Conservation (phyloP, 805 yeast genomes). For the Saccharomyces cerevisiae region DNA sequence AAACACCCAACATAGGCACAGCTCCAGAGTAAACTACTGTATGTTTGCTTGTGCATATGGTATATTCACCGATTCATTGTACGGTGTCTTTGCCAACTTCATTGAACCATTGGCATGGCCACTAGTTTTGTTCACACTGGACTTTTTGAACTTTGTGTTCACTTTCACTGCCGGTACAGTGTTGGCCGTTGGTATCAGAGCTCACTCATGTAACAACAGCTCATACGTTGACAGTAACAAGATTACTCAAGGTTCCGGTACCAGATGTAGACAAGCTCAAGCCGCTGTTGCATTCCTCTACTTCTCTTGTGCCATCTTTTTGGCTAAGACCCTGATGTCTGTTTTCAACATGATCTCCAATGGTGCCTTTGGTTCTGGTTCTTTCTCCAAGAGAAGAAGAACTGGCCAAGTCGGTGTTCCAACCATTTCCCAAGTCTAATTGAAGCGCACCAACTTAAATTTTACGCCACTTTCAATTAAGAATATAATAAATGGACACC, state of each 20-base stretch:
- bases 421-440: slow-evolving; percentile 77
- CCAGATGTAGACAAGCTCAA: slow-evolving; percentile 93
- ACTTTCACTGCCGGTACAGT: slow-evolving; percentile 92
- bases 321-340: slow-evolving; percentile 52
- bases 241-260: slow-evolving; percentile 65
- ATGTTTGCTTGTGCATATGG: slow-evolving; percentile 85
- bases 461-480: background rate
- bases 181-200: slow-evolving; percentile 79
- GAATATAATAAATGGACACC: background rate
- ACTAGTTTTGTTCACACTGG: slow-evolving; percentile 58
- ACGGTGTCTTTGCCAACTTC: slow-evolving; percentile 70
- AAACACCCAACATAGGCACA: slow-evolving; percentile 46
- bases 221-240: slow-evolving; percentile 55
- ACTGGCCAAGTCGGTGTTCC: slow-evolving; percentile 75
- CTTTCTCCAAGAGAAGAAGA: slow-evolving; percentile 16
- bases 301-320: slow-evolving; percentile 70
- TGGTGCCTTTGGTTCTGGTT: slow-evolving; percentile 15
- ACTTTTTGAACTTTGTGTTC: slow-evolving; percentile 83
- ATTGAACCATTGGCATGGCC: slow-evolving; percentile 77
- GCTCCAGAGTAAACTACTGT: slow-evolving; percentile 78
- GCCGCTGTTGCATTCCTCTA: slow-evolving; percentile 72
- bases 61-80: slow-evolving; percentile 66
- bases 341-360: slow-evolving; percentile 41
- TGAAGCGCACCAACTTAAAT: background rate
- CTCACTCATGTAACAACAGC: slow-evolving; percentile 73